Base-by-base conservation (phyloP, 2,329 filamentous ascomycete genomes). In the Hirsutella minnesotensis region DNA sequence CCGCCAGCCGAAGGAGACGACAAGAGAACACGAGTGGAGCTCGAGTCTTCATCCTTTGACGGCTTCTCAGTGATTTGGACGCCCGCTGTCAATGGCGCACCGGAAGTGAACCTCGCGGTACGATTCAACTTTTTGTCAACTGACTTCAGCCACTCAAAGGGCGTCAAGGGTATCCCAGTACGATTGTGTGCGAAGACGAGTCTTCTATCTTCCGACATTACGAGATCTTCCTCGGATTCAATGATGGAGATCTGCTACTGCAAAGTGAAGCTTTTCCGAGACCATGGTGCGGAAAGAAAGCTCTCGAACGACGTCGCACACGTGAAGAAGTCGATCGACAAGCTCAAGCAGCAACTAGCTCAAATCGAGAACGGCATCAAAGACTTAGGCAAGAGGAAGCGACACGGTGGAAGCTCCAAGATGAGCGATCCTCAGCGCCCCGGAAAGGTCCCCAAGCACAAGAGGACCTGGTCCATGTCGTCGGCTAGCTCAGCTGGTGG, bases 51-150 rank as follows among this genome's bases (percentile, higher is more conserved):
- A 3, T 94, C 88, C 0, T 95, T 95, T 50, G 90, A 96, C 57
- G 89, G 90, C 0, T 96, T 96, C 59, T 90, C 83, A 7, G 86
- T 96, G 4, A 77, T 81, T 5, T 96, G 90, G 90, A 85, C 81
- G 0, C 83, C 87, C 0, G 82, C 79, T 4, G 63, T 75, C 35
- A 81, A 80, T 39, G 79, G 81, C 0, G 63, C 68, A 0, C 69
- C 83, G 3, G 88, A 95, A 53, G 92, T 88, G 60, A 85, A 80
- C 39, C 79, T 98, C 44, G 84, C 88, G 9, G 86, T 96, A 12
- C 85, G 92, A 38, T 98, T 96, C 72, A 98, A 98, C 65, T 98
- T 98, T 58, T 71, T 98, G 0, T 98, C 92, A 1, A 98, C 92
- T 9, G 92, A 98, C 59, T 98, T 96, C 59, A 96, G 90, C 61